These are phyloP conservation scores for Annona squamosa DNA, from an alignment of 164 flowering plant genomes.

Conservation along the genomic window DNA sequence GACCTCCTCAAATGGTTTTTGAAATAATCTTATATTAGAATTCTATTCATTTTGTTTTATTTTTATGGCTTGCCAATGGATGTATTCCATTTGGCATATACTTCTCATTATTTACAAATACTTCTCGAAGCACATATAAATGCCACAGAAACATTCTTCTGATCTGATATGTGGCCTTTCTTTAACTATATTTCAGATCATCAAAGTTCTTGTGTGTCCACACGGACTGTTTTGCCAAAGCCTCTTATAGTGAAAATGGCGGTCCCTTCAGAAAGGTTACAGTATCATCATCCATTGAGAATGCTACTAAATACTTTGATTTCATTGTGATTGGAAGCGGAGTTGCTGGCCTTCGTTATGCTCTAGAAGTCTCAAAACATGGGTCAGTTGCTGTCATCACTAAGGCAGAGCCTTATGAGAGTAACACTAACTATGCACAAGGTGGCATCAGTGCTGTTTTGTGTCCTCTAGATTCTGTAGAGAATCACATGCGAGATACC, in stretches of 20 bases:
- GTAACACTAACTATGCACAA: slow-evolving; percentile 98
- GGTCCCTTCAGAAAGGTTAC: slow-evolving; percentile 27
- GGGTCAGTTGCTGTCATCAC: slow-evolving; percentile 97
- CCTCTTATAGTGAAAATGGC: slow-evolving; percentile 15
- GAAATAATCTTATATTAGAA: too few relatives aligned
- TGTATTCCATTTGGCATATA: too few relatives aligned
- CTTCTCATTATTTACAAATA: too few relatives aligned
- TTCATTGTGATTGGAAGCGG: slow-evolving; percentile 93
- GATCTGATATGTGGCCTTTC: too few relatives aligned
- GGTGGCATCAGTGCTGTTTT: slow-evolving; percentile 98
- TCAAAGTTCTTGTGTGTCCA: slow-evolving; percentile 32
- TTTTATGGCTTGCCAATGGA: too few relatives aligned
- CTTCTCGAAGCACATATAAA: too few relatives aligned
- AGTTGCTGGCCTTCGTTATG: slow-evolving; percentile 93
- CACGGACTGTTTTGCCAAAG: slow-evolving; percentile 12
- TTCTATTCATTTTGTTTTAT: too few relatives aligned
- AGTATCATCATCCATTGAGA: slow-evolving; percentile 40
- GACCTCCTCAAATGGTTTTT: too few relatives aligned
- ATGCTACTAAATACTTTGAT: slow-evolving; percentile 66
- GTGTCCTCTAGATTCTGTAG: slow-evolving; percentile 84
- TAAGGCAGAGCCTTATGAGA: slow-evolving; percentile 91
- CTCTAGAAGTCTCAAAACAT: slow-evolving; percentile 87
- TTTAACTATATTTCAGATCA: slow-evolving; percentile 35
- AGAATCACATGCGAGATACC: slow-evolving; percentile 88
- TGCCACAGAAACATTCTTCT: too few relatives aligned